A percentile compares a stretch with the other conserved stretches of the same genome.
Conservation (phyloP, 495 filamentous ascomycete species). For the Astrothelium subdiscretum region DNA sequence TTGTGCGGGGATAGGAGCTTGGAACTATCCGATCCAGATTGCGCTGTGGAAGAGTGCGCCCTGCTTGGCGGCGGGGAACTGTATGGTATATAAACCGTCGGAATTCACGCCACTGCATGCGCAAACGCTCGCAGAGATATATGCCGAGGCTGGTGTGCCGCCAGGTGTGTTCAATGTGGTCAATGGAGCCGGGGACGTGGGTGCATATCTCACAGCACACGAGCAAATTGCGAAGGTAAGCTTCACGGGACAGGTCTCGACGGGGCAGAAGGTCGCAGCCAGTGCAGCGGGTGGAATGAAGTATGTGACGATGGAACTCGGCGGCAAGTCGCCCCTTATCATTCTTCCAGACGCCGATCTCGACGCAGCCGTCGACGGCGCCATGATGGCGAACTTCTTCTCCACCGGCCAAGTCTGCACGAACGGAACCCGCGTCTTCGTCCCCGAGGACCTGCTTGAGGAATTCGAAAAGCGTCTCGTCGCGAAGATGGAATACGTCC, state of each 20-base stretch:
- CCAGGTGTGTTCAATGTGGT: conserved; percentile 74
- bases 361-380: conserved; percentile 63
- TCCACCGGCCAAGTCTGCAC: conserved; percentile 76
- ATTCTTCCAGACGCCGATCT: conserved; percentile 60
- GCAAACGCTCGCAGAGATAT: conserved; percentile 56
- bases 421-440: conserved; percentile 70
- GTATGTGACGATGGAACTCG: conserved; percentile 76
- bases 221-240: conserved; percentile 64
- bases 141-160: conserved; percentile 60
- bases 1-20: conserved; percentile 69
- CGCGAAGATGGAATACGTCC: conserved; percentile 55
- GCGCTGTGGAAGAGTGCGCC: conserved; percentile 79
- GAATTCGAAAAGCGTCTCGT: conserved; percentile 53
- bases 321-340: conserved; percentile 66
- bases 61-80: conserved; percentile 72
- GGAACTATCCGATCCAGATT: conserved; percentile 83
- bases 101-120: conserved; percentile 70
- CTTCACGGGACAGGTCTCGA: conserved; percentile 73
- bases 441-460: conserved; percentile 48
- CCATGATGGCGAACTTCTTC: conserved; percentile 85
- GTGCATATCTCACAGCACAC: conserved; percentile 55
- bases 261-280: conserved; percentile 61
- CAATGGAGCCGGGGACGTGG: conserved; percentile 60
- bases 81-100: conserved; percentile 78
- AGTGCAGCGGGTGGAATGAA: conserved; percentile 66